phyloP scores from a whole-genome alignment of 495 filamentous ascomycete genomes.

The Tetracladium setigerum region DNA sequence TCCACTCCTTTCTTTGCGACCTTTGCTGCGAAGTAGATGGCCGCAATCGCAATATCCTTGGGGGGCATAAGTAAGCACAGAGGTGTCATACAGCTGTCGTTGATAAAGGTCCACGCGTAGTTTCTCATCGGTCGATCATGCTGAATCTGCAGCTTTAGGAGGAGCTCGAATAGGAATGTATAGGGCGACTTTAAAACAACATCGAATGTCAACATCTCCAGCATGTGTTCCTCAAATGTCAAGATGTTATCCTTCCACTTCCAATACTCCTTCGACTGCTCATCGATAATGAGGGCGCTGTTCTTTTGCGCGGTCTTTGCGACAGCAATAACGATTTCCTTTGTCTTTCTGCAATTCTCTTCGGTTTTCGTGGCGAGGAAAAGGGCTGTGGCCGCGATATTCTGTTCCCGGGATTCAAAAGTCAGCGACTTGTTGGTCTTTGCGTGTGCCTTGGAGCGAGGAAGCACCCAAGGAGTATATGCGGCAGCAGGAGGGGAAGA shows the following conservation, averaged over 20 bases:
- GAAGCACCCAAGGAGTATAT: constrained; percentile 3
- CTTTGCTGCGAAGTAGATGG: constrained; percentile 76
- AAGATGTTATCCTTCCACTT: constrained; percentile 90
- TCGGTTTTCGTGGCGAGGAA: constrained; percentile 96
- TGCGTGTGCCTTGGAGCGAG: constrained; percentile 11
- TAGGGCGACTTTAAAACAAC: constrained; percentile 81
- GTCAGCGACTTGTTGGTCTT: constrained; percentile 7
- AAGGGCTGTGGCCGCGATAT: constrained; percentile 78
- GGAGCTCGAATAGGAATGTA: constrained; percentile 67
- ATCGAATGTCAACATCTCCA: constrained; percentile 93
- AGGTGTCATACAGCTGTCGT: constrained; percentile 76
- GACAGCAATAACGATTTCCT: constrained; percentile 84
- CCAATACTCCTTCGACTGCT: constrained; percentile 96
- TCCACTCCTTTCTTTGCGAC: constrained; percentile 62
- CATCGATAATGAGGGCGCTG: constrained; percentile 75
- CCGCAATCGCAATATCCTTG: constrained; percentile 72
- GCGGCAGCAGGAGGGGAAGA: background rate
- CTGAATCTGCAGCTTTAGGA: constrained; percentile 58
- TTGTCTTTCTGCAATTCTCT: constrained; percentile 89
- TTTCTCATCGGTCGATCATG: constrained; percentile 72
- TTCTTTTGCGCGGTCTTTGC: constrained; percentile 95
- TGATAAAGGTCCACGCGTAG: constrained; percentile 85
- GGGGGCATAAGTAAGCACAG: constrained; percentile 76
- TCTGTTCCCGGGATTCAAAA: constrained; percentile 29
- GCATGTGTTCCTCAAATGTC: constrained; percentile 79